These are phyloP conservation scores for Candida sithepensis DNA, from an alignment of 805 yeast species.

Conservation along the genomic window DNA sequence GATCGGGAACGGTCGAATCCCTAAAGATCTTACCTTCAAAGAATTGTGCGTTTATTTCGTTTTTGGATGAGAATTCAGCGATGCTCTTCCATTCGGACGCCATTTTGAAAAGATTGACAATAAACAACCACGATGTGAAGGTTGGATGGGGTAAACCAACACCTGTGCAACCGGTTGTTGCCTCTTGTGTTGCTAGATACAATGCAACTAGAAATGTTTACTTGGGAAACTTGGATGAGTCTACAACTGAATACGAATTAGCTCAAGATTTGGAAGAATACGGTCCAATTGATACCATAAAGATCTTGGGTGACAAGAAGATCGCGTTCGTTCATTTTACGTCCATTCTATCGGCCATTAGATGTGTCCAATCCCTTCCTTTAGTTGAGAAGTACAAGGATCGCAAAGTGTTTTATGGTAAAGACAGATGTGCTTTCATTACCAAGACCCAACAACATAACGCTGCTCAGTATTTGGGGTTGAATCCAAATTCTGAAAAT, in stretches of 20 bases:
- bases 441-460: slow-evolving; percentile 95
- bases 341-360: slow-evolving; percentile 79
- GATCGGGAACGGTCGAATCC: slow-evolving; percentile 85
- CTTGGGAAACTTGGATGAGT: slow-evolving; percentile 67
- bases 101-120: slow-evolving; percentile 73
- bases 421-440: slow-evolving; percentile 91
- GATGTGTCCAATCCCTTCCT: slow-evolving; percentile 76
- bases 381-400: slow-evolving; percentile 64
- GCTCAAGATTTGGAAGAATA: slow-evolving; percentile 61
- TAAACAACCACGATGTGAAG: slow-evolving; percentile 76
- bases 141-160: slow-evolving; percentile 92
- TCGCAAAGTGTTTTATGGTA: slow-evolving; percentile 84
- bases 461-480: slow-evolving; percentile 91
- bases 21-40: slow-evolving; percentile 76
- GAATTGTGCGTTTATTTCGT: slow-evolving; percentile 86
- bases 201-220: slow-evolving; percentile 94
- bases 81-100: slow-evolving; percentile 92
- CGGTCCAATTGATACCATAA: slow-evolving; percentile 84
- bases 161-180: slow-evolving; percentile 69
- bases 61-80: slow-evolving; percentile 85
- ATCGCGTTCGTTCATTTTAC: slow-evolving; percentile 90
- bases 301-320: slow-evolving; percentile 74
- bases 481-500: slow-evolving; percentile 86
- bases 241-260: slow-evolving; percentile 63
- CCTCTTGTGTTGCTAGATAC: slow-evolving; percentile 72